Conservation (phyloP, 495 filamentous ascomycete species). For the Penicilliopsis zonata region DNA sequence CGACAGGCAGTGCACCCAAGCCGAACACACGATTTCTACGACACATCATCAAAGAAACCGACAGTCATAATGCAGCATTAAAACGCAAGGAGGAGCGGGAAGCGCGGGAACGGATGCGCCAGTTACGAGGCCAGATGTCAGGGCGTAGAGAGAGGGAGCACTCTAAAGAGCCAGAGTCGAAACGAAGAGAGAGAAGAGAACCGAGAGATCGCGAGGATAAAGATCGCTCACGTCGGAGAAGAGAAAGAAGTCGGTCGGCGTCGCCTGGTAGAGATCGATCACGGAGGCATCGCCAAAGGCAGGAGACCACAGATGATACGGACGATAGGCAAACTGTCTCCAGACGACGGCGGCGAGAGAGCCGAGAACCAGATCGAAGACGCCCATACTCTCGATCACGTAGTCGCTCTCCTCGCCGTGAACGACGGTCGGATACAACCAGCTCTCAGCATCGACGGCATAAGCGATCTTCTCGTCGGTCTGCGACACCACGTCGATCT, state of each 20-base stretch:
- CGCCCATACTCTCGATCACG: conserved; percentile 22
- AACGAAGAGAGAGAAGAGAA: conserved; percentile 8
- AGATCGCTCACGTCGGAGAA: conserved; percentile 14
- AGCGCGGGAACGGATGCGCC: conserved; percentile 42
- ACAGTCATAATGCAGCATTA: conserved; percentile 80
- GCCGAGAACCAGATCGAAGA: no score
- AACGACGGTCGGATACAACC: conserved; percentile 10
- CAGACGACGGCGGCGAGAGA: conserved; percentile 8
- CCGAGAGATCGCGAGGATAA: conserved; percentile 6
- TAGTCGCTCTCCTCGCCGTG: conserved; percentile 20
- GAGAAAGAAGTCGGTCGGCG: conserved; percentile 16
- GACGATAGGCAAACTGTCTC: conserved; percentile 11
- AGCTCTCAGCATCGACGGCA: conserved; percentile 15
- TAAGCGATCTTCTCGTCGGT: conserved; percentile 15
- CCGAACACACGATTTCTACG: conserved; percentile 85
- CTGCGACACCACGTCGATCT: conserved; percentile 8
- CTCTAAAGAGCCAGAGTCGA: conserved; percentile 6
- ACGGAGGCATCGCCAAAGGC: conserved; percentile 13
- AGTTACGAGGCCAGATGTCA: conserved; percentile 24
- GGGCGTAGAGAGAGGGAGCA: neutral
- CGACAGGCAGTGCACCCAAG: conserved; percentile 59
- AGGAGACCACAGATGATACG: conserved; percentile 11
- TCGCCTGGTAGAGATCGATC: conserved; percentile 18
- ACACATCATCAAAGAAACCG: conserved; percentile 79
- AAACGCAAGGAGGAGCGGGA: conserved; percentile 69